Conservation (phyloP, 106 monocot genomes). For the Apostasia shenzhenica region DNA sequence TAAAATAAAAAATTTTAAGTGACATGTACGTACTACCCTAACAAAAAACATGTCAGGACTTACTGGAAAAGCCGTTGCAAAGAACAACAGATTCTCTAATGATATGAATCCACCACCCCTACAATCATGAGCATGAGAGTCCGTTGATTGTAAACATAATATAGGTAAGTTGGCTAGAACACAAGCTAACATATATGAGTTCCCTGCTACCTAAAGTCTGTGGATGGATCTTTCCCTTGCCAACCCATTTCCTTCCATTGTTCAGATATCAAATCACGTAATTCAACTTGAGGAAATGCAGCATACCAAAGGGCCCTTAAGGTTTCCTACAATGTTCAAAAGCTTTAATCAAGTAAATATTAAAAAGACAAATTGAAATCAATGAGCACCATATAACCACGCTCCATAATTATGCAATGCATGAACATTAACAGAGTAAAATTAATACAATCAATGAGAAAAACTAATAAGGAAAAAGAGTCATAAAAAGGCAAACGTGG, state of each 20-base stretch:
- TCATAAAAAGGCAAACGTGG: too few relatives aligned
- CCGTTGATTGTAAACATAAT: not conserved
- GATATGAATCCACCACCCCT: constrained; percentile 98
- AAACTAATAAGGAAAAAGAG: too few relatives aligned
- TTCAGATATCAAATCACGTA: constrained; percentile 72
- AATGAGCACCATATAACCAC: not conserved
- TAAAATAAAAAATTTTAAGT: too few relatives aligned
- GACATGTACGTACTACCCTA: too few relatives aligned
- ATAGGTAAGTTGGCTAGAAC: not conserved
- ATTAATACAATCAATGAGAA: too few relatives aligned
- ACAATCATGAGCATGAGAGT: constrained; percentile 16
- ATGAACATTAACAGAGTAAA: too few relatives aligned
- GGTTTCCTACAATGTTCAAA: constrained; percentile 56
- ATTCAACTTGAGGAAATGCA: constrained; percentile 68
- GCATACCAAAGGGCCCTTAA: constrained; percentile 71
- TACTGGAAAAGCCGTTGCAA: constrained; percentile 80
- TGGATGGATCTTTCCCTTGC: constrained; percentile 97
- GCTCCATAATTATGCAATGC: not conserved
- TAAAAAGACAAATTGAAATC: not conserved
- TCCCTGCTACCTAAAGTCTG: constrained; percentile 77
- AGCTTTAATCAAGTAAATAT: not conserved
- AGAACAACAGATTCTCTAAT: constrained; percentile 90
- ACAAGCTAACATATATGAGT: not conserved
- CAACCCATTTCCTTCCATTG: constrained; percentile 99
- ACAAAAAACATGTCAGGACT: constrained; percentile 7